phyloP scores from a whole-genome alignment of 495 filamentous ascomycete species.

The Aspergillus olivimuriae region DNA sequence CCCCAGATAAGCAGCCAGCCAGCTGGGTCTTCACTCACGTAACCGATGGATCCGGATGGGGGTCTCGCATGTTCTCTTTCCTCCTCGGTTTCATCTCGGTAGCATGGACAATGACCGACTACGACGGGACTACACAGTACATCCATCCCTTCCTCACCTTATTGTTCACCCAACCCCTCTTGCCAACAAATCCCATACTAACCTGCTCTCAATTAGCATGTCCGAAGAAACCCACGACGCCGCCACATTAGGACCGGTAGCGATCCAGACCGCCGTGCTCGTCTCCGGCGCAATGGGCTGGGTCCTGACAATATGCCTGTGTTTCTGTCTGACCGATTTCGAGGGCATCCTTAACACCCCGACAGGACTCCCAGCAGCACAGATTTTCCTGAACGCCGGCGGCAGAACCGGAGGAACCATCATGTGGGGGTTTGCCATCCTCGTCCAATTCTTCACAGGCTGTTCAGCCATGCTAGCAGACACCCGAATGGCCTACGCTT shows the following conservation, averaged over 20 bases:
- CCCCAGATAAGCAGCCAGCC: constrained; percentile 57
- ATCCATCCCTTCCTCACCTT: constrained; percentile 8
- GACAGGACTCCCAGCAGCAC: constrained; percentile 61
- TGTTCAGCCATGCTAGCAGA: constrained; percentile 66
- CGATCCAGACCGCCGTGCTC: constrained; percentile 57
- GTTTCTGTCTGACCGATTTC: constrained; percentile 62
- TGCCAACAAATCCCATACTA: neutral
- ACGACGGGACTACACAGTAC: constrained; percentile 67
- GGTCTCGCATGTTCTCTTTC: constrained; percentile 57
- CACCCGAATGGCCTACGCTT: constrained; percentile 68
- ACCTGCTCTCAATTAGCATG: constrained; percentile 40
- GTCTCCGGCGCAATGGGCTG: constrained; percentile 61
- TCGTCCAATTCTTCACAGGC: constrained; percentile 67
- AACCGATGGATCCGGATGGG: constrained; percentile 62
- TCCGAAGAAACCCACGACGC: constrained; percentile 70
- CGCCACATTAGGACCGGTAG: constrained; percentile 57
- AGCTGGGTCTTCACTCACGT: constrained; percentile 63
- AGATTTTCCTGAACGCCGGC: constrained; percentile 66
- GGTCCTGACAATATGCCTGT: constrained; percentile 61
- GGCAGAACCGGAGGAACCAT: constrained; percentile 52
- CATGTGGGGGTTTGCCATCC: constrained; percentile 66
- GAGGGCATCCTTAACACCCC: constrained; percentile 54
- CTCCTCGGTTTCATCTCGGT: constrained; percentile 65
- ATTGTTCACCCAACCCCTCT: neutral
- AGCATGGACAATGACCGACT: constrained; percentile 73